Conservation (phyloP, 2,329 filamentous ascomycete species). For the Cladosporium sp. region DNA sequence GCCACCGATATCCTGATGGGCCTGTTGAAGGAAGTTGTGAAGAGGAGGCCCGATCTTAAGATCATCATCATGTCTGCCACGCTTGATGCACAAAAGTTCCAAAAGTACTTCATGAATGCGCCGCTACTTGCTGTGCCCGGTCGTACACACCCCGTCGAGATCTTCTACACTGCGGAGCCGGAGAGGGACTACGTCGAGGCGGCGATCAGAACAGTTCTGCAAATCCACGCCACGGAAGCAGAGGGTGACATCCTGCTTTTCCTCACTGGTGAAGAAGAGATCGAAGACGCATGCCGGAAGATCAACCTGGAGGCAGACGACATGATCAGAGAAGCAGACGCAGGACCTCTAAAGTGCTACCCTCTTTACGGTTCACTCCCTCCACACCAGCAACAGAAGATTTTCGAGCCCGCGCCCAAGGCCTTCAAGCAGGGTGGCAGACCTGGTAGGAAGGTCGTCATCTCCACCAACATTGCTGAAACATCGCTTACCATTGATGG, state of each 20-base stretch:
- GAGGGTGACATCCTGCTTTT: slow-evolving; percentile 94
- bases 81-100: slow-evolving; percentile 95
- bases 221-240: slow-evolving; percentile 90
- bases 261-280: slow-evolving; percentile 96
- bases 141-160: slow-evolving; percentile 93
- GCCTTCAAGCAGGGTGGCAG: slow-evolving; percentile 72
- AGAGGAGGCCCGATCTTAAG: slow-evolving; percentile 84
- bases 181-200: slow-evolving; percentile 97
- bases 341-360: slow-evolving; percentile 85
- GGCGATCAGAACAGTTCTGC: slow-evolving; percentile 87
- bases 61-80: slow-evolving; percentile 99
- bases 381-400: slow-evolving; percentile 88
- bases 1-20: slow-evolving; percentile 98
- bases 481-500: slow-evolving; percentile 97
- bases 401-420: slow-evolving; percentile 85
- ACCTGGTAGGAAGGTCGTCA: slow-evolving; percentile 89
- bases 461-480: slow-evolving; percentile 97
- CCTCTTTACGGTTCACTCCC: slow-evolving; percentile 92
- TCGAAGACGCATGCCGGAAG: slow-evolving; percentile 92
- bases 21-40: slow-evolving; percentile 84
- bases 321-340: slow-evolving; percentile 85
- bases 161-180: slow-evolving; percentile 96
- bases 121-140: slow-evolving; percentile 92
- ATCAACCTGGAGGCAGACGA: slow-evolving; percentile 89
- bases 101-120: slow-evolving; percentile 93